Evolutionary conservation across 192 early-diverging fungal species (phyloP), one percentile per base, ranked within the genome.

Genomic region (Umbelopsis sp.): DNA sequence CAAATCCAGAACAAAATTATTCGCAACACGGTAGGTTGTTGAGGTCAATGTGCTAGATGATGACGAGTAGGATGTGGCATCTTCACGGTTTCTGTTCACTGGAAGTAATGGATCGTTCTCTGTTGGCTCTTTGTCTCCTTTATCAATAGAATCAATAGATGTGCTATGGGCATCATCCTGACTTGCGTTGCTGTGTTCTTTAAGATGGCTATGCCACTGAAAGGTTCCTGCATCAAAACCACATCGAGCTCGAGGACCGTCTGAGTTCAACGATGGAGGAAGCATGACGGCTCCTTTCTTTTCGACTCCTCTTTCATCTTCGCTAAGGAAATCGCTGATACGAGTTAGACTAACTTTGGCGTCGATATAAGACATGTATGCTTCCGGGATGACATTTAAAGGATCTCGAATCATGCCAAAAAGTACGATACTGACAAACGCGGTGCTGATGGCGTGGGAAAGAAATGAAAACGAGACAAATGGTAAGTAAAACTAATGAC

Each of bases 321-420:
- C 49, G 50, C 73, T 44, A 10, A 85, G 36, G 52, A 85, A 85
- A 34, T 67, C 43, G 32, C 80, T 77, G 34, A 90, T 84, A 31
- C 90, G 80, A 22, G 51, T 80, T 20, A 91, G 73, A 16, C 84
- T 86, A 24, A 90, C 87, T 24, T 82, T 76, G 6, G 86, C 78
- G 52, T 84, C 79, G 47, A 84, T 80, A 34, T 85, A 80, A 3
- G 84, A 68, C 45, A 87, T 81, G 26, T 90, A 81, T 24, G 86
- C 87, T 41, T 90, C 88, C 7, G 91, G 88, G 41, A 90, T 77
- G 26, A 71, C 73, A 9, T 71, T 51, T 14, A 89, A 77, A 10
- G 88, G 90, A n/a, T 81, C 76, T 21, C 83, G 81, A 4, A 93
- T 69, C 70, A 81, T 82, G 16, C 87, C 84, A 74, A 91, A 91